Evolutionary conservation across 108 stramenopile species (phyloP), one percentile per base, ranked within the genome.

Genomic region (Skeletonema grethae): DNA sequence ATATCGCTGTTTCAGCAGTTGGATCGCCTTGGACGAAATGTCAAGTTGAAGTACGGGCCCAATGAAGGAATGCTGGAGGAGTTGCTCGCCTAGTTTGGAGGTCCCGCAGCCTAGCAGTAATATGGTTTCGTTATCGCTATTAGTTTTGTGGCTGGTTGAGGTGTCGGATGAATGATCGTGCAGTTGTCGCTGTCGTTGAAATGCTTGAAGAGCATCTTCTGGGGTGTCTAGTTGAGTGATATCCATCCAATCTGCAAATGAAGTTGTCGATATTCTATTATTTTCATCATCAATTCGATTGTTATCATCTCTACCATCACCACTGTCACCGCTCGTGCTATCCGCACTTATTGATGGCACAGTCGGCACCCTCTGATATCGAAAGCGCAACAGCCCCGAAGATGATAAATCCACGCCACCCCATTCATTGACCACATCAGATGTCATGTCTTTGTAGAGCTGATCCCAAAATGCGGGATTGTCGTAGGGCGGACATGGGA

Each of bases 81-180:
- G 76, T 29, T 94, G 85, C 61, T 89, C 86, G 2, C 93, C 93
- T 29, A 94, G 30, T 67, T 79, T 83, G 29, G 89, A 90, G 55
- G 87, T 91, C 1, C 93, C 93, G 55, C 90, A 94, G 16, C 93
- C 93, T 11, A 94, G 65, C 53, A 94, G 80, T 25, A 94, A 63
- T 57, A 94, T 82, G 1, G 90, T 62, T 61, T 87, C 83, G 35
- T 87, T 70, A 16, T 55, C 48, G 10, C 66, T 41, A 20, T 72
- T 69, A 22, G 30, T 11, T 34, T 25, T 32, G 20, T 45, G n/a
- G n/a, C n/a, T 69, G 46, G 43, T 45, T 45, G 3, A 8, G 15
- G 1, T 11, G 36, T 38, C 36, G 9, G 36, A 38, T 10, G 9
- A 1, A 11, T 11, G 36, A 10, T 38, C 36, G 36, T 38, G 36